phyloP scores from a whole-genome alignment of 2,329 filamentous ascomycete species.

The Stemphylium beticola region DNA sequence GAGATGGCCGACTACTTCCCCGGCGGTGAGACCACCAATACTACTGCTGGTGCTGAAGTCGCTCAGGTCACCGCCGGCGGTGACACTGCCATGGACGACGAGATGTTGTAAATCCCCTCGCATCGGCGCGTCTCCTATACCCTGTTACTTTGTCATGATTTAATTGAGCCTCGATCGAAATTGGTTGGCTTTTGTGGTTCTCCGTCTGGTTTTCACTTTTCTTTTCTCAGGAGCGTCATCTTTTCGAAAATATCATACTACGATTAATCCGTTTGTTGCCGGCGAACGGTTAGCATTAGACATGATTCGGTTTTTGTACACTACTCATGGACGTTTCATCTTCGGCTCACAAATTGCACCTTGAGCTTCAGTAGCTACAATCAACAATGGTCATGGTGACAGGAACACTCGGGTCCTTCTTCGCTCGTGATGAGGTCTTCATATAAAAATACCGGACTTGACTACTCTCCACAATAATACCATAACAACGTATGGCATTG shows the following conservation, averaged over 20 bases:
- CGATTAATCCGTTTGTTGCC: slow-evolving; percentile 13
- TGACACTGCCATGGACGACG: slow-evolving; percentile 50
- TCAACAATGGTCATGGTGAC: slow-evolving; percentile 19
- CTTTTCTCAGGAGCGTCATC: slow-evolving; percentile 24
- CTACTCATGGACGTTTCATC: slow-evolving; percentile 21
- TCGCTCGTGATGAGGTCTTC: background rate
- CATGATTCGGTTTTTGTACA: slow-evolving; percentile 31
- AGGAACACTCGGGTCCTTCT: background rate
- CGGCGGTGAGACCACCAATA: slow-evolving; percentile 51
- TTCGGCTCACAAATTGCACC: slow-evolving; percentile 21
- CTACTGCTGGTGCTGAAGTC: slow-evolving; percentile 52
- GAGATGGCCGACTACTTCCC: slow-evolving; percentile 98
- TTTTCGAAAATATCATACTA: slow-evolving; percentile 18
- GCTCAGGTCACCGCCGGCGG: slow-evolving; percentile 51
- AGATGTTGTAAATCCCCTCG: slow-evolving; percentile 42
- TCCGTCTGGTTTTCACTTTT: slow-evolving; percentile 17
- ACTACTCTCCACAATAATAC: too few species aligned
- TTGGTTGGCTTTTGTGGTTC: slow-evolving; percentile 16
- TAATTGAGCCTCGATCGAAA: slow-evolving; percentile 18
- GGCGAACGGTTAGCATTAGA: slow-evolving; percentile 10
- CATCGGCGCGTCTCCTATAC: background rate
- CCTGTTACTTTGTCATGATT: slow-evolving; percentile 9
- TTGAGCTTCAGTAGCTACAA: slow-evolving; percentile 25
- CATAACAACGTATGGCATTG: too few species aligned
- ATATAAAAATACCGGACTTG: too few species aligned